Base-by-base conservation (phyloP, 805 yeast genomes). In the Sugiyamaella qingdaonensis region DNA sequence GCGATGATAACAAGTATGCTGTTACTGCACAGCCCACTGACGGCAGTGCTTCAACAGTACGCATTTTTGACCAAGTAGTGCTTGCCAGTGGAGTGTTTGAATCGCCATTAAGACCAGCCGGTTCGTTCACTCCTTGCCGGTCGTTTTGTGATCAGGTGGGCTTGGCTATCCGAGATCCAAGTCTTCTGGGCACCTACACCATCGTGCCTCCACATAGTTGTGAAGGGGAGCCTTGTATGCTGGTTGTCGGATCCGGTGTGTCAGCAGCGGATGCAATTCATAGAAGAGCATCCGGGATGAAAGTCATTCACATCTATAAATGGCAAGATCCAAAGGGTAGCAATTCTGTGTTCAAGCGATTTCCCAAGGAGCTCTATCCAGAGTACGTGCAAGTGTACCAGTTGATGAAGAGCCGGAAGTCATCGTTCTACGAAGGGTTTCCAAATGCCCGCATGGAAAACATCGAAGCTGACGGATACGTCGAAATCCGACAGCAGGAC, bases 231-330 rank as follows among this genome's bases (percentile, higher is more conserved):
- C 10, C 18, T 7, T 45, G 58, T 2, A 48, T 54, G 1, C 58
- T 64, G 2, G 62, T 66, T 1, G 44, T 68, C 13, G 71, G 71
- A 1, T 60, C 70, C 1, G 71, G 71, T 0, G 64, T 68, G 33
- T 61, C 68, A 3, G 71, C 71, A 1, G 71, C 71, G 1, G 71
- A 68, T 27, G 65, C 67, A 2, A 57, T 67, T n/a, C 46, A 58
- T 10, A 52, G 51, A 2, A 48, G 54, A 51, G 24, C 37, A 4
- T 45, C 52, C 2, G 45, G 50, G 18, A 41, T 41, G 13, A 18
- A 45, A 8, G 56, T 61, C 2, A 39, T 63, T 5, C 70, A 66
- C 42, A 46, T 66, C n/a, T 66, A 51, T 56, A 56, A 61, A 33
- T 65, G 70, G 68, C 57, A 54, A 24, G 56, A 41, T 18, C 42